Conservation (phyloP, 225 moss, liverwort and hornwort genomes). For the Ulota crispa region DNA sequence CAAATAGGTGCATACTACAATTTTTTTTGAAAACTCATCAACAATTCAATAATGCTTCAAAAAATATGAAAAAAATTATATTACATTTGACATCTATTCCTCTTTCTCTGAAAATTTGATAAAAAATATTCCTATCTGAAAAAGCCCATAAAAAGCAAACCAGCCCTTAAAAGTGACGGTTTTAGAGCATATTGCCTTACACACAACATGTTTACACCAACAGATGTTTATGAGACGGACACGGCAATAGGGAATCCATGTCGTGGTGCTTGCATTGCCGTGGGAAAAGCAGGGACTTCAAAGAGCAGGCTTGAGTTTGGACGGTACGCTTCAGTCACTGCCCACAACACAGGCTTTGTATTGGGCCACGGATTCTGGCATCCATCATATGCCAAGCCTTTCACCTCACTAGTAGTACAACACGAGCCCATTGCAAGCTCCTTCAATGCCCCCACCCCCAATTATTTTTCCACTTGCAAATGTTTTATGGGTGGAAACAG, state of each 20-base stretch:
- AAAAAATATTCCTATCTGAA: no score
- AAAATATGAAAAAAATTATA: no score
- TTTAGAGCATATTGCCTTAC: no score
- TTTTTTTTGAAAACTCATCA: no score
- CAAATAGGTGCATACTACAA: no score
- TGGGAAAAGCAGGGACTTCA: not conserved
- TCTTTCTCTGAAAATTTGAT: no score
- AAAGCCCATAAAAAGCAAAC: no score
- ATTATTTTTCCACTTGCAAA: not conserved
- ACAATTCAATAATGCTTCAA: no score
- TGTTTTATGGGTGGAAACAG: not conserved
- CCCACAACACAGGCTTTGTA: not conserved
- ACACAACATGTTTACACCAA: not conserved
- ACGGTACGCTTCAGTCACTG: not conserved
- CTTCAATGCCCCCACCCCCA: not conserved
- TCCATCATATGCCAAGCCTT: not conserved
- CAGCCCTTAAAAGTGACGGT: no score
- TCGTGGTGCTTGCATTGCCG: not conserved
- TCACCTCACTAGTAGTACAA: not conserved
- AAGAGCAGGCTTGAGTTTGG: not conserved
- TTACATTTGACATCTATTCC: no score
- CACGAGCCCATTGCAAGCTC: not conserved
- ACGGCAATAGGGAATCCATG: not conserved
- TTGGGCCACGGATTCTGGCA: not conserved
- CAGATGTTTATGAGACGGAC: not conserved